Percentiles rank a stretch among this genome's conserved stretches.
Conservation (phyloP, 352 stramenopile genomes). For the Globisporangium solare region DNA sequence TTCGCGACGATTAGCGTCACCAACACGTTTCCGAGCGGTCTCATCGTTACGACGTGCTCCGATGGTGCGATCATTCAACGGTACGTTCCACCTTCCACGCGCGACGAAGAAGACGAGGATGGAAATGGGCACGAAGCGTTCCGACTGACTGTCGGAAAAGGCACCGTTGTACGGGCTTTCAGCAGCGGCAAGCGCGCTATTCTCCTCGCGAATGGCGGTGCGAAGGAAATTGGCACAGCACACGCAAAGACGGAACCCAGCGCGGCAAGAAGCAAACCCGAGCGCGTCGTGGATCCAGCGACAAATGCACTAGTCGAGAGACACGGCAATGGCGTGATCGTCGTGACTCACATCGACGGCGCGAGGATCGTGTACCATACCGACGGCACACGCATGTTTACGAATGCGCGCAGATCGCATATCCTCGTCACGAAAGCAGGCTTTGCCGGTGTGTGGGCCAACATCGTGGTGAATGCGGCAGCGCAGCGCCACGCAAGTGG, state of each 20-base stretch:
- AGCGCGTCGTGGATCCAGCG: constrained; percentile 56
- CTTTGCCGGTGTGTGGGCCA: constrained; percentile 62
- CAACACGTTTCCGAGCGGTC: constrained; percentile 46
- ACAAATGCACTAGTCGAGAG: constrained; percentile 62
- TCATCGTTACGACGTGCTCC: constrained; percentile 49
- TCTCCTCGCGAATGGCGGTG: constrained; percentile 46
- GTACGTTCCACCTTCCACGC: constrained; percentile 9
- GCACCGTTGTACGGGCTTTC: constrained; percentile 46
- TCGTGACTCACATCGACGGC: constrained; percentile 62
- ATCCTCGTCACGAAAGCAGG: constrained; percentile 48
- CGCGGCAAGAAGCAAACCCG: neutral
- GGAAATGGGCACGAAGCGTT: constrained; percentile 21
- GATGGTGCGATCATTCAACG: constrained; percentile 55
- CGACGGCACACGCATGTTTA: constrained; percentile 61
- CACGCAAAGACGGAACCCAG: neutral
- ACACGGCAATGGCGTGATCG: constrained; percentile 39
- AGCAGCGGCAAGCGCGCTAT: constrained; percentile 28
- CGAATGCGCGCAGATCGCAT: constrained; percentile 39
- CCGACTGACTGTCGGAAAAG: constrained; percentile 55
- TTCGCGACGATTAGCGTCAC: constrained; percentile 35
- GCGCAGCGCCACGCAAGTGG: constrained; percentile 51
- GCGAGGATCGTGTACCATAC: constrained; percentile 54
- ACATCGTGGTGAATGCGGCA: constrained; percentile 60
- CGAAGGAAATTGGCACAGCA: constrained; percentile 10
- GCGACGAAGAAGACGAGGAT: neutral